Percentiles rank a stretch among this genome's conserved stretches.
These are phyloP conservation scores for Clarireedia sp. DNA, from an alignment of 2,329 filamentous ascomycete genomes.

Conservation along the genomic window DNA sequence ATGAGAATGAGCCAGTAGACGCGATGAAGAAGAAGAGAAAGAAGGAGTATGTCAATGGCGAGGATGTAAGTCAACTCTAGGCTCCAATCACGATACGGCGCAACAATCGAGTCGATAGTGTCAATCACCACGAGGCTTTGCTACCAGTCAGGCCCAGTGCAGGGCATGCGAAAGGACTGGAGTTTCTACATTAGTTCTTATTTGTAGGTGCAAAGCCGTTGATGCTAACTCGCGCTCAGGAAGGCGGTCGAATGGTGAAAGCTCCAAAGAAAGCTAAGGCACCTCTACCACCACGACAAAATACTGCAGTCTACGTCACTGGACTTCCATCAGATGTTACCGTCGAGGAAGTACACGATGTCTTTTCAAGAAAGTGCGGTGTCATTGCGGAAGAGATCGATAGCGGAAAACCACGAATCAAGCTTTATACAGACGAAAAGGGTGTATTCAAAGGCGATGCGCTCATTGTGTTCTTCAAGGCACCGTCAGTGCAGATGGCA, in stretches of 20 bases:
- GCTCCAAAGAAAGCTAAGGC: constrained; percentile 30
- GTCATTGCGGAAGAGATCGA: constrained; percentile 94
- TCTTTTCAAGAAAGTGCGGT: constrained; percentile 78
- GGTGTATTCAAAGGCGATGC: constrained; percentile 92
- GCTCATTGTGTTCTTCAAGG: constrained; percentile 88
- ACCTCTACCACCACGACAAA: constrained; percentile 44
- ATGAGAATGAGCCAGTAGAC: constrained; percentile 45
- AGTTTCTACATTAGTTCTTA: background rate
- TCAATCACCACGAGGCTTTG: too few relatives aligned
- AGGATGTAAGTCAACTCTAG: constrained; percentile 37
- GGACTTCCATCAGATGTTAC: constrained; percentile 75
- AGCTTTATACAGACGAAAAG: constrained; percentile 76
- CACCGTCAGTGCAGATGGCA: constrained; percentile 82
- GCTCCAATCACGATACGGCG: background rate
- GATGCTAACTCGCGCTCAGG: constrained; percentile 18
- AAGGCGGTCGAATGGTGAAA: constrained; percentile 27
- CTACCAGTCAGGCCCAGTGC: background rate
- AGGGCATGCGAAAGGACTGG: background rate
- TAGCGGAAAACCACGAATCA: constrained; percentile 78
- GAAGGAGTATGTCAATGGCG: constrained; percentile 38
- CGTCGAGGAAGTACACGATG: constrained; percentile 68
- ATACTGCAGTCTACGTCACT: constrained; percentile 88
- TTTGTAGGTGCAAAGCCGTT: background rate
- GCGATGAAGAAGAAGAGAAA: constrained; percentile 44
- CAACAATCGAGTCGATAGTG: too few relatives aligned